These are phyloP conservation scores for Dactylellina parvicollis DNA, from an alignment of 2,329 filamentous ascomycete genomes.

Conservation along the genomic window DNA sequence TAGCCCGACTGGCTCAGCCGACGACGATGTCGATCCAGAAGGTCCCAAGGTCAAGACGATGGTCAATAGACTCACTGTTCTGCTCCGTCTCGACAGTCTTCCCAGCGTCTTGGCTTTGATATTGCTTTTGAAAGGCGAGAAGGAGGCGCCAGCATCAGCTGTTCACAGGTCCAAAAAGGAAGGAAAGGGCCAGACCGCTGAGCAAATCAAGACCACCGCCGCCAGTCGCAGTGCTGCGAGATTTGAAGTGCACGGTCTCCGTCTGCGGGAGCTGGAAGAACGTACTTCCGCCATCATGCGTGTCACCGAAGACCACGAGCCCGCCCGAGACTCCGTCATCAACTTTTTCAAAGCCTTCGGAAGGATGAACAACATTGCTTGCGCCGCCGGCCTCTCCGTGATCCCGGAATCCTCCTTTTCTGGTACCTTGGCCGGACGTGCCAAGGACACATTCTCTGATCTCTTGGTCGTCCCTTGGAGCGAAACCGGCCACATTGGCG, in stretches of 20 bases:
- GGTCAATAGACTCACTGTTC: conserved; percentile 76
- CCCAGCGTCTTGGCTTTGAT: conserved; percentile 83
- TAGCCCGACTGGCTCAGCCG: conserved; percentile 64
- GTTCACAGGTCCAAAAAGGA: conserved; percentile 57
- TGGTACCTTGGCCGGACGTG: conserved; percentile 77
- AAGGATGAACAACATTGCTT: conserved; percentile 81
- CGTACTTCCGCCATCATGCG: conserved; percentile 97
- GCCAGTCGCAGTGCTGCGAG: conserved; percentile 42
- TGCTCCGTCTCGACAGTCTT: conserved; percentile 86
- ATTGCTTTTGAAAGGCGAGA: conserved; percentile 73
- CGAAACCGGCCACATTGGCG: conserved; percentile 77
- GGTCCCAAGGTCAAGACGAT: conserved; percentile 63
- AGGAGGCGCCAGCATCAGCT: conserved; percentile 57
- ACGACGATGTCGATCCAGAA: conserved; percentile 55
- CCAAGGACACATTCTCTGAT: conserved; percentile 75
- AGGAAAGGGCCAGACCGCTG: conserved; percentile 55
- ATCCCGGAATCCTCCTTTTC: conserved; percentile 81
- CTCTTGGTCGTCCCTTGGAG: conserved; percentile 89
- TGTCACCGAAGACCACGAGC: conserved; percentile 81
- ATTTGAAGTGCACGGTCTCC: conserved; percentile 80
- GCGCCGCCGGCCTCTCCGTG: conserved; percentile 82
- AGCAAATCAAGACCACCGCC: conserved; percentile 55
- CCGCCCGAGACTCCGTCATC: conserved; percentile 81
- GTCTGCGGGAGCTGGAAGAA: conserved; percentile 85
- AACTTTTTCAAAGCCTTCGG: conserved; percentile 92